phyloP scores from a whole-genome alignment of 1,284 basidiomycete genomes.

The Puccinia novopanici region DNA sequence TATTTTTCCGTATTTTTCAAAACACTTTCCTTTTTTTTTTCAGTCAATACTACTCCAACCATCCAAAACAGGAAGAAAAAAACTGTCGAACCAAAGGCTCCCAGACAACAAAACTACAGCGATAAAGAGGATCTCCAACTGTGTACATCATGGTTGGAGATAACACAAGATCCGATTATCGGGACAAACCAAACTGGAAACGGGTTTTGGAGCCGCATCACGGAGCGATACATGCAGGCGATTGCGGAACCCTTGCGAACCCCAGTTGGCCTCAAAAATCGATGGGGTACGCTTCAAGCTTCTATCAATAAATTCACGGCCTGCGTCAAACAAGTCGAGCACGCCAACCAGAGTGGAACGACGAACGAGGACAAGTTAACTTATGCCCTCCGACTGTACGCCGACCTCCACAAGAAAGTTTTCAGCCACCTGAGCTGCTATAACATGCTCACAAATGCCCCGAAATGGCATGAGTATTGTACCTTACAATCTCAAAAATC shows the following conservation, averaged over 20 bases:
- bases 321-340: not conserved
- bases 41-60: no score
- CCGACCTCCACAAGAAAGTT: not conserved
- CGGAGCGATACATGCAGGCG: not conserved
- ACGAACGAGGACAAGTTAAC: not conserved
- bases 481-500: no score
- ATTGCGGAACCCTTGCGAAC: not conserved
- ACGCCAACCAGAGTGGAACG: not conserved
- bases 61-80: no score
- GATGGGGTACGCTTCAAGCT: no score
- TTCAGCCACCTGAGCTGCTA: not conserved
- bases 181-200: not conserved
- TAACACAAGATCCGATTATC: not conserved
- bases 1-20: no score
- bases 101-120: not conserved
- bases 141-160: not conserved
- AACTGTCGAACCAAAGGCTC: no score
- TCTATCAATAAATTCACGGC: constrained; percentile 14
- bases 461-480: not conserved
- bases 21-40: no score
- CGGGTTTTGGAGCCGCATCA: not conserved
- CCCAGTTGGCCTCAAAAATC: not conserved
- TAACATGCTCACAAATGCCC: not conserved
- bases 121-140: not conserved
- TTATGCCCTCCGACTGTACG: not conserved